These are phyloP conservation scores for Friedmanniomyces endolithicus DNA, from an alignment of 495 filamentous ascomycete species.

Conservation along the genomic window DNA sequence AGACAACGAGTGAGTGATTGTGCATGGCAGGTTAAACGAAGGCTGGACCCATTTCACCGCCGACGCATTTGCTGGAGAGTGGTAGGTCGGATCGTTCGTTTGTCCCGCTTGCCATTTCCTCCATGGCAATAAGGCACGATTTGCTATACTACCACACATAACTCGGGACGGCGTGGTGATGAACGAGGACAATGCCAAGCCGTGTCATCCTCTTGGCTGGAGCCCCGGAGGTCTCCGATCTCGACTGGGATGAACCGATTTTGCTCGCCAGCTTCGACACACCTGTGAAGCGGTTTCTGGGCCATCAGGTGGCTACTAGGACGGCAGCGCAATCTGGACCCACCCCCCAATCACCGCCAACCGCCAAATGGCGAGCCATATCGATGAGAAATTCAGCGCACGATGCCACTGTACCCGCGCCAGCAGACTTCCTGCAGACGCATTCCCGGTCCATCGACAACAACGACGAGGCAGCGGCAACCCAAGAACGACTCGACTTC, in stretches of 20 bases:
- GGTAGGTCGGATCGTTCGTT: too few species aligned
- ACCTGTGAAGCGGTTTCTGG: conserved; percentile 3
- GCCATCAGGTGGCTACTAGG: neutral
- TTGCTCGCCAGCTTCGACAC: conserved; percentile 33
- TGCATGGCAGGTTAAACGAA: too few species aligned
- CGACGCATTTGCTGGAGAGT: too few species aligned
- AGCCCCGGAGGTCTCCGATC: conserved; percentile 41
- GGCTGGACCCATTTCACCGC: neutral
- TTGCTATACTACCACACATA: too few species aligned
- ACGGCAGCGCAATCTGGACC: neutral
- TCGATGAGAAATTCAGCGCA: neutral
- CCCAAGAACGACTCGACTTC: conserved; percentile 31
- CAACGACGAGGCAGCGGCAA: neutral
- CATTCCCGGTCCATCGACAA: neutral
- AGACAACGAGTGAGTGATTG: too few species aligned
- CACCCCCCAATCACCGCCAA: neutral
- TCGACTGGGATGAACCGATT: conserved; percentile 44
- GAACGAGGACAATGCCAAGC: neutral
- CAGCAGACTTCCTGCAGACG: neutral
- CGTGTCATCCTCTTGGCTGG: conserved; percentile 43
- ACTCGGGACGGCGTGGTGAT: too few species aligned
- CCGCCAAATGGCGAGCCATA: conserved; percentile 5
- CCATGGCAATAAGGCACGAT: too few species aligned
- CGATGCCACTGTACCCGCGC: neutral
- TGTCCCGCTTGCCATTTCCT: too few species aligned